phyloP scores from a whole-genome alignment of 2,329 filamentous ascomycete species.

The Beauveria brongniartii region DNA sequence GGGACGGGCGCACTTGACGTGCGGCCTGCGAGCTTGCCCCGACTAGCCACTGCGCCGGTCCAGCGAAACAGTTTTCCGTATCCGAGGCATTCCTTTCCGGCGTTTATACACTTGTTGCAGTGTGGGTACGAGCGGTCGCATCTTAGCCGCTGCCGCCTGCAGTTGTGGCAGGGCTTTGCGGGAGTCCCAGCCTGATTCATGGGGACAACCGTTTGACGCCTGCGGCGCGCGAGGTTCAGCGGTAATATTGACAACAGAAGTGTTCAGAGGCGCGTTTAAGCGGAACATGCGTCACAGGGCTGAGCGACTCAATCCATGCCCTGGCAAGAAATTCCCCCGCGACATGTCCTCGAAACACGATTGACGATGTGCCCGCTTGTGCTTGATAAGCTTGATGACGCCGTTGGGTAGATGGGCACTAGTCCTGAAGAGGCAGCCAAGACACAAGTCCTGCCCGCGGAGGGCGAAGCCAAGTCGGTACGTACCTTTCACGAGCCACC shows the following conservation, averaged over 20 bases:
- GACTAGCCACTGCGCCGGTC: constrained; percentile 38
- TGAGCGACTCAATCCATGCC: background rate
- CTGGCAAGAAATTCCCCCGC: background rate
- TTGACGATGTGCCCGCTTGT: background rate
- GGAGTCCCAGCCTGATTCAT: constrained; percentile 17
- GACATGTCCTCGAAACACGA: background rate
- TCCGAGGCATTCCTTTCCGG: constrained; percentile 43
- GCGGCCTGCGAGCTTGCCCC: constrained; percentile 34
- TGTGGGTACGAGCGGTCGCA: constrained; percentile 44
- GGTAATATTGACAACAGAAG: background rate
- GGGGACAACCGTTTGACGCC: background rate
- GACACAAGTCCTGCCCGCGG: constrained; percentile 16
- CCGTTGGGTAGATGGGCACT: constrained; percentile 14
- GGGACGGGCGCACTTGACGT: constrained; percentile 26
- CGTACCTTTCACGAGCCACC: background rate
- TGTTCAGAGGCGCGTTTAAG: background rate
- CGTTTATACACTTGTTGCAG: constrained; percentile 42
- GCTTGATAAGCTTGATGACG: background rate
- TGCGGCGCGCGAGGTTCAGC: background rate
- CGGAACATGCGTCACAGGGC: background rate
- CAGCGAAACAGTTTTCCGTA: constrained; percentile 46
- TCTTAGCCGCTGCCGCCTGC: constrained; percentile 42
- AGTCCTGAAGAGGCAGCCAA: constrained; percentile 24
- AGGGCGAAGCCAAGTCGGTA: background rate
- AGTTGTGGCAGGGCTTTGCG: constrained; percentile 42